Evolutionary conservation across 495 filamentous ascomycete species (phyloP), one percentile per base, ranked within the genome.

Genomic region (Aspergillus cavernicola): DNA sequence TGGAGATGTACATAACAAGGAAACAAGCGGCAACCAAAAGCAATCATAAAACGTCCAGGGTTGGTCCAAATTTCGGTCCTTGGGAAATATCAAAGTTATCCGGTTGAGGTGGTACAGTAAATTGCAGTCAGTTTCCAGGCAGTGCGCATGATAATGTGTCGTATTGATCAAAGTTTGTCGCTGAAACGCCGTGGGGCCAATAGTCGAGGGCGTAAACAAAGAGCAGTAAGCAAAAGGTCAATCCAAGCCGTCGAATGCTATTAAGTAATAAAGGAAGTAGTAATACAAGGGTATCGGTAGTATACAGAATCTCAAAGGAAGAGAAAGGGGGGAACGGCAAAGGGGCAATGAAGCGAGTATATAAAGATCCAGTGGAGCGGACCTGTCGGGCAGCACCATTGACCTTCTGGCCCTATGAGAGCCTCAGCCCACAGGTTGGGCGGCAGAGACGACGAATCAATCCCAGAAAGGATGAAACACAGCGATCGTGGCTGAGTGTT

Each of bases 391-490:
- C 62, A 64, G 62, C 62, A 58, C 55, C 24, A 37, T 41, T 24
- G 38, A 48, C 6, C 31, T 53, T 51, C 43, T 53, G 54, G 61
- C 57, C 57, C 61, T 60, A 63, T 63, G 54, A 60, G 61, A 43
- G 49, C 45, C 55, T 50, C 37, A 41, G 49, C 44, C 46, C 46
- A 39, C 28, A 40, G 36, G 52, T 61, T 64, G 62, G 62, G 62
- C 62, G 62, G 47, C 52, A 64, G 61, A 31, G 53, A 46, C 44
- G 42, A 52, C 55, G 57, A 63, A 63, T 63, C 57, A 60, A 24
- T 52, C 56, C 51, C 46, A 35, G 22, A 41, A 26, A 20, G 28
- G 15, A 54, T 55, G 42, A 55, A 59, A 59, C 50, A 43, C 45
- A 55, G 33, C 50, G 46, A 54, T 56, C 50, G 53, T 55, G 56